phyloP scores from a whole-genome alignment of 495 filamentous ascomycete species.

The Aspergillus incahuasiensis region DNA sequence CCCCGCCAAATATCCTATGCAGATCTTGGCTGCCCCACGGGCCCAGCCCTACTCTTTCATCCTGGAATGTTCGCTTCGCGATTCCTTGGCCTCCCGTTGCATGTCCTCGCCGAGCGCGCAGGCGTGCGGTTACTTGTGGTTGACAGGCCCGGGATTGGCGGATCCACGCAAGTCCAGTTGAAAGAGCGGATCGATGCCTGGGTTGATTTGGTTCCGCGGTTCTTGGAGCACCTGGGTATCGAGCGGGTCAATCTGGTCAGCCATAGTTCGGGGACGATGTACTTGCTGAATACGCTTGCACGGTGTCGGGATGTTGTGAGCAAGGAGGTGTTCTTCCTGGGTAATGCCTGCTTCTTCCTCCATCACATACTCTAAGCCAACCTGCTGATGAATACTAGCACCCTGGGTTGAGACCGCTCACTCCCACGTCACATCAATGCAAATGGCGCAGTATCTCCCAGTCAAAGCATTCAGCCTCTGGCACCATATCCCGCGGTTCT shows the following conservation, averaged over 20 bases:
- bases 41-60: slow-evolving; percentile 25
- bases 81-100: slow-evolving; percentile 24
- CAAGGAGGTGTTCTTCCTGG: slow-evolving; percentile 33
- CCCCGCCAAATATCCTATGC: slow-evolving; percentile 25
- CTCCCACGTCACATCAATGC: slow-evolving; percentile 26
- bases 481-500: slow-evolving; percentile 32
- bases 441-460: slow-evolving; percentile 25
- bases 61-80: slow-evolving; percentile 36
- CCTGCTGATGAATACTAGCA: slow-evolving; percentile 13
- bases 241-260: slow-evolving; percentile 35
- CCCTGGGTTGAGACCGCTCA: slow-evolving; percentile 46
- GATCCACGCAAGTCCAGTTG: slow-evolving; percentile 38
- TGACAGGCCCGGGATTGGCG: slow-evolving; percentile 39
- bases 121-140: slow-evolving; percentile 29
- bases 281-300: slow-evolving; percentile 39
- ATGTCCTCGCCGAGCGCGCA: slow-evolving; percentile 24
- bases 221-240: slow-evolving; percentile 37
- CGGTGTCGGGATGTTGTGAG: slow-evolving; percentile 32
- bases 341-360: slow-evolving; percentile 13
- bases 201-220: slow-evolving; percentile 38
- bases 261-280: slow-evolving; percentile 47
- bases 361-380: neutral
- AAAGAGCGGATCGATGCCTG: slow-evolving; percentile 34
- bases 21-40: slow-evolving; percentile 18
- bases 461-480: slow-evolving; percentile 27